Base-by-base conservation (phyloP, 2,329 filamentous ascomycete species). In the Truncatella angustata region DNA sequence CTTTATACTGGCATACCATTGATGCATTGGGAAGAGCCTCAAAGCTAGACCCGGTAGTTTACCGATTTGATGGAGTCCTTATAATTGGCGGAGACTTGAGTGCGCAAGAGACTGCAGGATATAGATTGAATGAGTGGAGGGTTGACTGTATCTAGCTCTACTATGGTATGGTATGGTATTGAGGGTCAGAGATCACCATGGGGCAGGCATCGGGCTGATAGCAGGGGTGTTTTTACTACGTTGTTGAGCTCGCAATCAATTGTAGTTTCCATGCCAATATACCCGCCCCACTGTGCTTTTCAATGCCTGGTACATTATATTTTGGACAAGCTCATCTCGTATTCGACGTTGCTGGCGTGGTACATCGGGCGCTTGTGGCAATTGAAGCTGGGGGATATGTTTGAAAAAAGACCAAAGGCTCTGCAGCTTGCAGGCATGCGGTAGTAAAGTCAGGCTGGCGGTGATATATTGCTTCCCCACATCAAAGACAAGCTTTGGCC, bases 391-490 rank as follows among this genome's bases (percentile, higher is more conserved):
- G 40, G 12, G 11, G 23, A 20, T 12, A 3, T 44, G 40, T n/a
- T 18, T n/a, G 40, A 24, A 16, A 24, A n/a, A 23, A 23, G 28
- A n/a, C 21, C 40, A 24, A 10, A 24, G 20, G 10, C 7, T 46
- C n/a, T 7, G 28, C 14, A 20, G 43, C n/a, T 46, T 32, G 28
- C 32, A 10, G 45, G 18, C 20, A 37, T 36, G 16, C 32, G 20
- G 45, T 37, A 49, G 45, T 34, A 26, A 39, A 39, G 28, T 16
- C n/a, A n/a, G n/a, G n/a, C n/a, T n/a, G n/a, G n/a, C n/a, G n/a
- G 11, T 28, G 23, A 28, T 49, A 39, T 39, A 36, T 49, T 36
- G n/a, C n/a, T 10, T 49, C 45, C 45, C 45, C 45, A 49, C 45
- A 36, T 36, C 16, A 36, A 26, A 23, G 20, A 49, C 20, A 49